phyloP scores from a whole-genome alignment of 805 yeast species.

The Kodamaea kaohsiungensis region DNA sequence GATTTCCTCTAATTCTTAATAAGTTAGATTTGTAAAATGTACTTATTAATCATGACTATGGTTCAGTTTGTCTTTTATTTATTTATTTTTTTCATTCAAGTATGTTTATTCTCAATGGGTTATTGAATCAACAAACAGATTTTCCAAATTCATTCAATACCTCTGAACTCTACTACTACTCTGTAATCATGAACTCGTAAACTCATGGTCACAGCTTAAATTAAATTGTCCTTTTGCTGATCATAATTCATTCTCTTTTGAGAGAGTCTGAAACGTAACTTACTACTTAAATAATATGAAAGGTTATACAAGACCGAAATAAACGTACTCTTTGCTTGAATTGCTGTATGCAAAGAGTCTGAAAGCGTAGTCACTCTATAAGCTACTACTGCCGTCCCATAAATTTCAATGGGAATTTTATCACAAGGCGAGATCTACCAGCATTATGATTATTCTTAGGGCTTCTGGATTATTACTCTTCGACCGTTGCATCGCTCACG shows the following conservation, averaged over 20 bases:
- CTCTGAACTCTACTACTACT: no score
- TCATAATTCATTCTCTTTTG: background rate
- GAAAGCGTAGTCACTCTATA: background rate
- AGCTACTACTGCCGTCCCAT: background rate
- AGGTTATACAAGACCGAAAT: background rate
- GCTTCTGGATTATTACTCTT: constrained; percentile 11
- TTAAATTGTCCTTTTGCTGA: background rate
- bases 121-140: no score
- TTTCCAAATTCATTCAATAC: no score
- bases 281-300: background rate
- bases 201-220: no score
- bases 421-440: background rate
- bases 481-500: constrained; percentile 16
- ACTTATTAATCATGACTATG: no score
- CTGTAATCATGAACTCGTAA: no score
- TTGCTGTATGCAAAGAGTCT: background rate
- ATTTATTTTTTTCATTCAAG: no score
- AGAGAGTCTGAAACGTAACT: background rate
- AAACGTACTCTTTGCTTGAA: background rate
- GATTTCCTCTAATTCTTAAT: background rate
- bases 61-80: no score
- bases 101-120: no score
- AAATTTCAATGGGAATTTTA: background rate
- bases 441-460: no score
- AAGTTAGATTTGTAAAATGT: no score